Evolutionary conservation across 768 basidiomycete genomes (phyloP), one percentile per base, ranked within the genome.

Genomic region (Boletus fagicola): DNA sequence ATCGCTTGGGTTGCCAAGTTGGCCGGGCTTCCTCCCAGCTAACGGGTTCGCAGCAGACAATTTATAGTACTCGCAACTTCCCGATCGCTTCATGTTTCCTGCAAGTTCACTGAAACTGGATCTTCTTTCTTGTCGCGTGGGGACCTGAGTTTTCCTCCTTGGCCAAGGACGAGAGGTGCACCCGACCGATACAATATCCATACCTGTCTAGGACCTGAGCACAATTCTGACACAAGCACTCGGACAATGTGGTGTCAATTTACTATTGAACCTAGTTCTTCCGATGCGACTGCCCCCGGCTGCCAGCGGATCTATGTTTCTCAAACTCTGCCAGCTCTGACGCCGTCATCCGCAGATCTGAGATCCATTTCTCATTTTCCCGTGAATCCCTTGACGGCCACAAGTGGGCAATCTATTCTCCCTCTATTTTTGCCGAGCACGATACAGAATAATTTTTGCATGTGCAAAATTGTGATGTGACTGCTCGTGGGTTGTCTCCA

Each of bases 301-400:
- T 62, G 62, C 53, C 59, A 68, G 61, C 70, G 59, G 64, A 66
- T 73, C 70, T 66, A 61, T 68, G 62, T 70, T 58, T 70, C 64
- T 73, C 68, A 63, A 62, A 66, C 57, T 57, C 57, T 64, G 59
- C 55, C 62, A 46, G 31, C 51, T 65, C 61, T 63, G 62, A 56
- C 63, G 60, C 66, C 62, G 68, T 65, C 62, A 67, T 71, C 61
- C 62, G 20, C 43, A 63, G 66, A 72, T 72, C 71, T 73, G 10
- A 70, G 70, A 72, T 72, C 56, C 56, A 53, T 49, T 49, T 49
- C 51, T 49, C 56, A 54, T 58, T 67, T 69, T 74, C 70, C 67
- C 71, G 72, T 65, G 71, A 72, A 72, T 74, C 71, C 64, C 65
- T 66, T 38, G 57, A 71, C 63, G 62, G 65, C 26, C 58, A 61